A percentile compares a stretch with the other conserved stretches of the same genome.
Evolutionary conservation across 2,329 filamentous ascomycete genomes (phyloP).

Genomic region (Xylaria sp.): DNA sequence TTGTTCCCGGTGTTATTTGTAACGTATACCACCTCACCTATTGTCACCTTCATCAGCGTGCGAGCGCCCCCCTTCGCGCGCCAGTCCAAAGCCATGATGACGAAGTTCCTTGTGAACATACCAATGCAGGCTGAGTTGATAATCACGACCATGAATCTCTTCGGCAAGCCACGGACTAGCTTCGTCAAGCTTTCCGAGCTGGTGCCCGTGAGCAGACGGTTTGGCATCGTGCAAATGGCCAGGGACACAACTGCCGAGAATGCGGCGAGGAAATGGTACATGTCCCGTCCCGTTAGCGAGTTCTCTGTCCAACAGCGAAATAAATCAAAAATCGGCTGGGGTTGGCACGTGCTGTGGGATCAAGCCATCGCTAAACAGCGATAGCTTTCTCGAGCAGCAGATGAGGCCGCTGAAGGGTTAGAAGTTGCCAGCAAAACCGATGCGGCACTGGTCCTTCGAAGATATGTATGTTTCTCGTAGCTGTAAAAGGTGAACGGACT

Average conservation of each 20-base stretch:
- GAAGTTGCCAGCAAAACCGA: neutral
- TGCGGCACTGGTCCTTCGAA: neutral
- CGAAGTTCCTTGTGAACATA: conserved; percentile 60
- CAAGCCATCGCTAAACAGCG: neutral
- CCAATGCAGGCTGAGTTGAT: conserved; percentile 60
- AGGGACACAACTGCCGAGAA: conserved; percentile 47
- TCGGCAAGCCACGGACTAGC: conserved; percentile 62
- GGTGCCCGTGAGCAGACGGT: conserved; percentile 43
- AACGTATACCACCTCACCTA: conserved; percentile 72
- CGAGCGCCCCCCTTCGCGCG: conserved; percentile 74
- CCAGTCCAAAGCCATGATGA: conserved; percentile 64
- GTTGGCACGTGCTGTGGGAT: conserved; percentile 49
- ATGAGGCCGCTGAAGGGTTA: too few species aligned
- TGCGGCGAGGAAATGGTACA: conserved; percentile 50
- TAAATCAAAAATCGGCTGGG: conserved; percentile 48
- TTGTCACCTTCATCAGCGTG: conserved; percentile 77
- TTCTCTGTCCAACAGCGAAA: conserved; percentile 51
- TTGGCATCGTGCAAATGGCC: conserved; percentile 54
- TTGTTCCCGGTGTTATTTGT: conserved; percentile 73
- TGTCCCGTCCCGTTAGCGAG: conserved; percentile 50
- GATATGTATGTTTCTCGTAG: neutral
- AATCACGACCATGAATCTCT: conserved; percentile 65
- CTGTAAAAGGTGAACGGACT: too few species aligned
- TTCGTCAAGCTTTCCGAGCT: conserved; percentile 51
- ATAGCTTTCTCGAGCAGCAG: neutral